A percentile compares a stretch with the other conserved stretches of the same genome.
phyloP scores from a whole-genome alignment of 2,329 filamentous ascomycete genomes.

The Pseudogymnoascus sp. region DNA sequence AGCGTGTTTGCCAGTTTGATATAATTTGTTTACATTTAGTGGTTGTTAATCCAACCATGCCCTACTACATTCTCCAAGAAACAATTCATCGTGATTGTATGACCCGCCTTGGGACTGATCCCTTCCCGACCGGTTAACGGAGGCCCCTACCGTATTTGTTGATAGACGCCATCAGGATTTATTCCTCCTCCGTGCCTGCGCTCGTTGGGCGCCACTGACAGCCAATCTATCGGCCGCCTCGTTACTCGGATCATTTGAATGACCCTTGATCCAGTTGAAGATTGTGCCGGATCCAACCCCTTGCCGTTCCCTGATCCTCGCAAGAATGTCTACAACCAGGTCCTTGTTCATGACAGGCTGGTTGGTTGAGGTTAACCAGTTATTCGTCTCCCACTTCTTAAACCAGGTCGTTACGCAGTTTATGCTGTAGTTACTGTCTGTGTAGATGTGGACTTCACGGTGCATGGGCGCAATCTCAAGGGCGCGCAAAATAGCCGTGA shows the following conservation, averaged over 20 bases:
- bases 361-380: conserved; percentile 65
- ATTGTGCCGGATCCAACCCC: conserved; percentile 51
- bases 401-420: conserved; percentile 84
- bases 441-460: conserved; percentile 66
- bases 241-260: conserved; percentile 65
- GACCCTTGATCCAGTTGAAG: conserved; percentile 88
- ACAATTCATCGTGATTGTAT: background rate
- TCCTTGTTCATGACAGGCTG: conserved; percentile 81
- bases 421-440: conserved; percentile 87
- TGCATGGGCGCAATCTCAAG: conserved; percentile 64
- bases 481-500: conserved; percentile 78
- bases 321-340: conserved; percentile 63
- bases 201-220: conserved; percentile 47
- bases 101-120: background rate
- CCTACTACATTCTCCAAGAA: background rate
- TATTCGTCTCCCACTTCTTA: conserved; percentile 62
- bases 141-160: background rate
- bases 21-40: conserved; percentile 4
- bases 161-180: background rate
- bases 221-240: conserved; percentile 72
- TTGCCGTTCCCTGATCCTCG: conserved; percentile 61
- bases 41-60: background rate
- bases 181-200: background rate
- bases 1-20: conserved; percentile 6
- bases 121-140: too few species aligned